Evolutionary conservation across 2,329 filamentous ascomycete species (phyloP).

Genomic region (Ceratocystis papillata): DNA sequence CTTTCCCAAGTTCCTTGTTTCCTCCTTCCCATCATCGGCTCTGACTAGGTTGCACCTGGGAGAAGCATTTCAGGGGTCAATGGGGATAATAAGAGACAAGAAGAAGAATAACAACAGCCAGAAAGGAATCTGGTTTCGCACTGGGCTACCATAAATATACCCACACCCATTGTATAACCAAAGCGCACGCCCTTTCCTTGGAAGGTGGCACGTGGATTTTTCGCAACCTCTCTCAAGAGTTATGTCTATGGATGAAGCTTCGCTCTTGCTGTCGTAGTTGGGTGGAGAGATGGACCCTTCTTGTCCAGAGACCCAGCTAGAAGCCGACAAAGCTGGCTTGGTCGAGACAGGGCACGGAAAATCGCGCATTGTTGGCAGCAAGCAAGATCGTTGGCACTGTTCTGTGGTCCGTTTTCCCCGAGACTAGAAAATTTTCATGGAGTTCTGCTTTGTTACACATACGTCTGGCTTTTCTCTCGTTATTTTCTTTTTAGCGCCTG

Average conservation of each 20-base stretch:
- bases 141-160: not conserved
- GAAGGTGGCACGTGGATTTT: not conserved
- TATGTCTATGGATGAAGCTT: too few species aligned
- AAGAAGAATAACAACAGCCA: constrained; percentile 9
- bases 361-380: not conserved
- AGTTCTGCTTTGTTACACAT: constrained; percentile 6
- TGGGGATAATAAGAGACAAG: constrained; percentile 9
- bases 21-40: constrained; percentile 7
- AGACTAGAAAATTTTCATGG: not conserved
- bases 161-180: not conserved
- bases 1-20: constrained; percentile 9
- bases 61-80: constrained; percentile 12
- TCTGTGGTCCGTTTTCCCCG: not conserved
- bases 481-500: not conserved
- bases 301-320: not conserved
- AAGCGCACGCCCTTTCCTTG: not conserved
- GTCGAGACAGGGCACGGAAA: not conserved
- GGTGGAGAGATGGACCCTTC: not conserved
- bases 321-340: not conserved
- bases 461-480: not conserved
- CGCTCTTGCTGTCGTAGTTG: not conserved
- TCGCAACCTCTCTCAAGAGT: not conserved
- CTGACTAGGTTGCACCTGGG: constrained; percentile 11
- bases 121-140: constrained; percentile 2
- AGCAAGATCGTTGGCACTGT: not conserved